Evolutionary conservation across 1,284 basidiomycete genomes (phyloP).

Genomic region (Ceratobasidium sp.): DNA sequence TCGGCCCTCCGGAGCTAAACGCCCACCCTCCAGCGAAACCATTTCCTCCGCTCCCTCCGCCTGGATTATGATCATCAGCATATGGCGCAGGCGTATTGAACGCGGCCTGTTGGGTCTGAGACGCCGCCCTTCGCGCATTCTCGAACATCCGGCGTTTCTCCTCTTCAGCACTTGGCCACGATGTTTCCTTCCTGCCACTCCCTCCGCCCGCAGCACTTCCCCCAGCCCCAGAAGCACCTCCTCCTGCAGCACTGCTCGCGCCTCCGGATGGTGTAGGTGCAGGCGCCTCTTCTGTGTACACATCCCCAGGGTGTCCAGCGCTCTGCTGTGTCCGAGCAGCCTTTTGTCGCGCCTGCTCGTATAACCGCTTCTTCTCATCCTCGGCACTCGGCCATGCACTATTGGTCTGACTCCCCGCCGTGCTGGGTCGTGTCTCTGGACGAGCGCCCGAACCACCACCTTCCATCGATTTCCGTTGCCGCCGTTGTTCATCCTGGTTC

Average conservation of each 20-base stretch:
- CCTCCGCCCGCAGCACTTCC: neutral
- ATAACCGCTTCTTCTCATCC: conserved; percentile 74
- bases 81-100: conserved; percentile 3
- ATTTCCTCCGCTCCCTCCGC: neutral
- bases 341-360: conserved; percentile 71
- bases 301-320: conserved; percentile 47
- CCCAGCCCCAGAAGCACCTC: conserved; percentile 6
- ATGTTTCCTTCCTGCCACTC: conserved; percentile 7
- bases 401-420: conserved; percentile 6
- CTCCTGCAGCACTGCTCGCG: neutral
- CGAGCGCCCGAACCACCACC: conserved; percentile 24
- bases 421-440: conserved; percentile 1
- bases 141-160: conserved; percentile 46
- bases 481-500: conserved; percentile 13
- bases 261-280: neutral
- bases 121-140: conserved; percentile 27
- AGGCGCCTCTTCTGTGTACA: conserved; percentile 3
- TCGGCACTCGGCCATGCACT: conserved; percentile 73
- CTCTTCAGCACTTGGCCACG: conserved; percentile 48
- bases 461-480: neutral
- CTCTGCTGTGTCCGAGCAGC: conserved; percentile 64
- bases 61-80: neutral
- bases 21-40: conserved; percentile 20
- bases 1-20: conserved; percentile 14
- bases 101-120: conserved; percentile 12